A percentile compares a stretch with the other conserved stretches of the same genome.
phyloP scores from a whole-genome alignment of 78 protist genomes.

The Guillardia theta region DNA sequence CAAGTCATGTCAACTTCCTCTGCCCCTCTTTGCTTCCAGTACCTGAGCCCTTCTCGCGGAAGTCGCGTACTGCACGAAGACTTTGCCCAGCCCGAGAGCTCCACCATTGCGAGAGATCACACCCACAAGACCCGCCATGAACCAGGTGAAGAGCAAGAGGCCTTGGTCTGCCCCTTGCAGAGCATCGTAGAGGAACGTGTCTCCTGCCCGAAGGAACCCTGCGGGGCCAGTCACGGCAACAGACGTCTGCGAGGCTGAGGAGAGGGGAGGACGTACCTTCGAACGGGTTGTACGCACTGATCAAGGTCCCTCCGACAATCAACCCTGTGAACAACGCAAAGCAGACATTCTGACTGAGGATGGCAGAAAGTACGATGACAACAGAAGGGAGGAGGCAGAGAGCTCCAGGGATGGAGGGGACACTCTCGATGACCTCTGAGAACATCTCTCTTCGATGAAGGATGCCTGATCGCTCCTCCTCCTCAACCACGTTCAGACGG shows the following conservation, averaged over 20 bases:
- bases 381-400: background rate
- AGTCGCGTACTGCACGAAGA: background rate
- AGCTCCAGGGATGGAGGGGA: background rate
- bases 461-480: background rate
- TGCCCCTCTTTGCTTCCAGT: too few relatives aligned
- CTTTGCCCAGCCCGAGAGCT: background rate
- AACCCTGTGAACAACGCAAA: background rate
- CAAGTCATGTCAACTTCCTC: too few relatives aligned
- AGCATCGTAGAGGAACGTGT: background rate
- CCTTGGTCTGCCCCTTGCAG: background rate
- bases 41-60: background rate
- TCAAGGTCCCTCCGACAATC: background rate
- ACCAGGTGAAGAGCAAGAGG: slow-evolving; percentile 19
- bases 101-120: background rate
- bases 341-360: background rate
- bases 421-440: background rate
- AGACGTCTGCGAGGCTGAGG: too few relatives aligned
- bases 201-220: background rate
- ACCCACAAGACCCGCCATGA: background rate
- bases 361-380: background rate
- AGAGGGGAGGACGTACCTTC: too few relatives aligned
- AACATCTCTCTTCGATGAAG: background rate
- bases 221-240: too few relatives aligned
- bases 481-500: background rate
- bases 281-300: background rate